Evolutionary conservation across 2,329 filamentous ascomycete genomes (phyloP), one percentile per base, ranked within the genome.

Genomic region (Pseudogymnoascus sp.): DNA sequence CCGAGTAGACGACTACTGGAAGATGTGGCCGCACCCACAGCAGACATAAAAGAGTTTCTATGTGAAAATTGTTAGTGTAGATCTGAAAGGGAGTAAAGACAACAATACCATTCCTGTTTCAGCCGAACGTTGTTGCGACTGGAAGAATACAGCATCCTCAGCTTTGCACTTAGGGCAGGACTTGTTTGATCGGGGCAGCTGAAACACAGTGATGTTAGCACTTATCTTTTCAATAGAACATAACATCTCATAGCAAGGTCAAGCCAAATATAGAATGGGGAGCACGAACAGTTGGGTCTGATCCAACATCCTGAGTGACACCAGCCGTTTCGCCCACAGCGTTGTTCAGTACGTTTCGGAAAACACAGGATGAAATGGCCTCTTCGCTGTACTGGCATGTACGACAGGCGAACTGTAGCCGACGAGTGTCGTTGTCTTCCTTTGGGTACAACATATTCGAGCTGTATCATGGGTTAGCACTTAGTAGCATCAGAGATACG

Each of bases 371-470:
- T 20, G 91, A 93, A 64, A 85, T 85, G 33, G 93, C 92, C 65
- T 88, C 85, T 73, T 96, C 92, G 70, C 88, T 90, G 77, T 91
- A 96, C 72, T 92, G 87, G 79, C 94, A 99, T 62, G 92, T 97
- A 69, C 93, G 90, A 81, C 94, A 99, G 66, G 90, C 92, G 77
- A 95, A 99, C 79, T 96, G 88, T 68, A 99, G 86, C 70, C 86
- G 87, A 78, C 90, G 90, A 64, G 86, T 86, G 64, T 87, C 81
- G 65, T 88, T 86, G 76, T 99, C 92, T 80, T 99, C 95, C 77
- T 95, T 94, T 58, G 94, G 94, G 73, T 97, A 97, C 61, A 99
- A 82, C 84, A 99, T 89, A 81, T 99, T 99, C 70, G 92, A 96
- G 79, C 87, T 89, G 68, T 47, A 22, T 39, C 39, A 43, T 25